Evolutionary conservation across 1,284 basidiomycete genomes (phyloP).

Genomic region (Marasmius tenuissimus): DNA sequence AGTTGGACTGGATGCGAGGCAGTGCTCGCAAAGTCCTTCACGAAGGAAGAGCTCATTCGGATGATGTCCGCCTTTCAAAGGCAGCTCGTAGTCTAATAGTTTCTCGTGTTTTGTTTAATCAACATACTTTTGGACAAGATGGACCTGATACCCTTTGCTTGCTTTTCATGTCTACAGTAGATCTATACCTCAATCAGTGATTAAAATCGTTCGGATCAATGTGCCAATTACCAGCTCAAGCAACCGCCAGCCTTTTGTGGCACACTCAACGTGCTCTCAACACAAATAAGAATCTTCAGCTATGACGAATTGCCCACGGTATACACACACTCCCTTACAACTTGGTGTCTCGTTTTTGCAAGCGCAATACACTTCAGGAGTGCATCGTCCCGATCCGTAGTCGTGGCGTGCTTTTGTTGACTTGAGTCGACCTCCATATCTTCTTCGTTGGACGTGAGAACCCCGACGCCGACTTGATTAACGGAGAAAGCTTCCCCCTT

Average conservation of each 20-base stretch:
- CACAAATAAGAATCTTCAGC: neutral
- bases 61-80: neutral
- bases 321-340: conserved; percentile 26
- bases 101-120: neutral
- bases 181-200: too few relatives aligned
- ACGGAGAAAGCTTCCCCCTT: conserved; percentile 49
- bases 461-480: conserved; percentile 50
- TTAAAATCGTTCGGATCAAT: too few relatives aligned
- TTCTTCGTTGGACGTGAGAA: conserved; percentile 23
- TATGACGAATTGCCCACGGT: neutral
- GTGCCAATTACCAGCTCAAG: too few relatives aligned
- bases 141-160: too few relatives aligned
- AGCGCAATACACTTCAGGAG: conserved; percentile 45
- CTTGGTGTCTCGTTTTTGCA: conserved; percentile 39
- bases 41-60: neutral
- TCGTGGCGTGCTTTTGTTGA: neutral
- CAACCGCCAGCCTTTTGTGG: too few relatives aligned
- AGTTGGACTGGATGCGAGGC: neutral
- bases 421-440: conserved; percentile 26
- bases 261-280: too few relatives aligned
- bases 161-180: too few relatives aligned
- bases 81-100: neutral
- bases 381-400: conserved; percentile 28
- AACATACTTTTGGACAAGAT: too few relatives aligned
- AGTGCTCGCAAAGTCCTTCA: neutral